Evolutionary conservation across 2,329 filamentous ascomycete genomes (phyloP), one percentile per base, ranked within the genome.

Genomic region (Alternaria angustiovoidea): DNA sequence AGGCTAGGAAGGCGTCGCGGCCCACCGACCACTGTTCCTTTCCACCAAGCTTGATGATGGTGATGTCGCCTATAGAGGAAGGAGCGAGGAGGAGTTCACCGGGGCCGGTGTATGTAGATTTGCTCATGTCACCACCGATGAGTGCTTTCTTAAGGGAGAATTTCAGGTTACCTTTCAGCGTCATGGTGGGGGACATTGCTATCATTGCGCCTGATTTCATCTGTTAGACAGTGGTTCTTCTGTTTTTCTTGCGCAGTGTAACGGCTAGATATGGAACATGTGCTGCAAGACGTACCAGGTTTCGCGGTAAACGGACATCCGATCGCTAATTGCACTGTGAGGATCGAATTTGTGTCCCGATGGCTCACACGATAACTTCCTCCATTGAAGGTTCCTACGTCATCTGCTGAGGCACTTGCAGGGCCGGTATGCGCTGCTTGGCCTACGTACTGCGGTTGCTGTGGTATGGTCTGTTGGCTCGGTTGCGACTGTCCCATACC

Each of bases 311-410:
- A 79, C 0, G 94, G 94, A 71, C 92, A 96, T 2, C 93, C 93
- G 77, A 95, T 91, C 12, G 94, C 94, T 46, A 98, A 81, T 78
- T 97, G 94, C 22, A 97, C 80, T 0, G 94, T 98, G 63, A 97
- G 79, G 67, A 97, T 90, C 1, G 91, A 93, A 77, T 98, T 99
- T 59, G 88, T 90, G 78, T 97, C 93, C 22, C 95, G 86, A 75
- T 99, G 95, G 72, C 92, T 95, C 75, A 98, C 93, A 43, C 95
- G 87, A 77, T 94, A 99, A 74, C 91, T 94, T 12, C 95, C 95
- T 16, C 95, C 95, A 75, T 98, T 98, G 83, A 98, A 99, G 0
- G 91, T 95, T n/a, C 95, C 95, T 2, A 96, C 88, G 69, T 97
- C 94, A 77, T 98, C 95, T 30, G 88, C 83, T 1, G 80, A 79